These are phyloP conservation scores for Phytophthora cryptogea DNA, from an alignment of 352 stramenopile species.

Conservation along the genomic window DNA sequence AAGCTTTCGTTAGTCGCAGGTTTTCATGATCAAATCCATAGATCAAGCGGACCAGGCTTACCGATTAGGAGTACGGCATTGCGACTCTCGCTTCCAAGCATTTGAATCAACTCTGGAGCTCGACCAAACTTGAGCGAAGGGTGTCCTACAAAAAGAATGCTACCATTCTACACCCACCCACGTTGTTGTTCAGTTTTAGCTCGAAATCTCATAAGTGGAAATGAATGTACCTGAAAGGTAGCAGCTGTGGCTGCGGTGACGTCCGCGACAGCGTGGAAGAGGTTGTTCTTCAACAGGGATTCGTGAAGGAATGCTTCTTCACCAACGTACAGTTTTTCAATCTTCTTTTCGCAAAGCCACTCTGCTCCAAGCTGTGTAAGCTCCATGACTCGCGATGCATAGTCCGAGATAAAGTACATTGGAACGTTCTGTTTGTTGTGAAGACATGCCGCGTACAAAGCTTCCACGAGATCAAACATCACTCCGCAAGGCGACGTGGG, in stretches of 20 bases:
- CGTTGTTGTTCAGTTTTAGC: not conserved
- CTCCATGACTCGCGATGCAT: constrained; percentile 53
- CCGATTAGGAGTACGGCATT: constrained; percentile 78
- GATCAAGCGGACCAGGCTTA: constrained; percentile 17
- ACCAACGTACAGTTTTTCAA: constrained; percentile 73
- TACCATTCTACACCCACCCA: constrained; percentile 46
- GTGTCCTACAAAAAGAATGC: constrained; percentile 79
- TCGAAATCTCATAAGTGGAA: not conserved
- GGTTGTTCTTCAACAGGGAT: constrained; percentile 48
- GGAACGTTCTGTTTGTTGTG: constrained; percentile 55
- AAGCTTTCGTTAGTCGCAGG: not conserved
- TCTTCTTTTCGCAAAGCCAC: constrained; percentile 87
- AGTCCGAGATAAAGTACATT: constrained; percentile 71
- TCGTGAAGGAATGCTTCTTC: constrained; percentile 77
- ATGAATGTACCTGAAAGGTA: constrained; percentile 55
- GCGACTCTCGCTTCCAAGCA: constrained; percentile 60
- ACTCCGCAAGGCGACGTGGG: constrained; percentile 63
- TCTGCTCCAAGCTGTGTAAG: constrained; percentile 65
- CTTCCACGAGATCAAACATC: constrained; percentile 81
- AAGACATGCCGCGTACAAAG: constrained; percentile 55
- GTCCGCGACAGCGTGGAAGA: constrained; percentile 51
- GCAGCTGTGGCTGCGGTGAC: constrained; percentile 49
- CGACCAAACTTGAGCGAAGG: constrained; percentile 67
- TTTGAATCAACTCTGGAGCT: constrained; percentile 54
- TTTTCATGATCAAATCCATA: not conserved